Evolutionary conservation across 768 basidiomycete genomes (phyloP), one percentile per base, ranked within the genome.

Genomic region (Agrocybe chaxingu): DNA sequence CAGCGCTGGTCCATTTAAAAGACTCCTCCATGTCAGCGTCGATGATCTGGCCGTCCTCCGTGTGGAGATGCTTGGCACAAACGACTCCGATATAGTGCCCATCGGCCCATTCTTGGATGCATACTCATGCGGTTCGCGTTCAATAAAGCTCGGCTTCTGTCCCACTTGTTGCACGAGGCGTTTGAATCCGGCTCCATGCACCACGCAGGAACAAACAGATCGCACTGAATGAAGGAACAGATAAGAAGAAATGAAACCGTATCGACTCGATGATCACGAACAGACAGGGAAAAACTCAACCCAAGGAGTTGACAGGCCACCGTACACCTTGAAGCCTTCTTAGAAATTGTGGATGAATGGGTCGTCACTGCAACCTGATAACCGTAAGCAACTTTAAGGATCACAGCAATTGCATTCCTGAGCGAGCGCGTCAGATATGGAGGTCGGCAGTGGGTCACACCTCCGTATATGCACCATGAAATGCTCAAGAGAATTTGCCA

Each of bases 171-270:
- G 45, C 0, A 65, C 70, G 4, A 51, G 24, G n/a, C 60, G 59
- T 53, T 77, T 75, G 63, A 75, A 78, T 1, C 57, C 62, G 35
- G 68, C 70, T 4, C 74, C 70, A 16, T 76, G 74, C 77, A 66
- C 75, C 76, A 76, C 0, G 58, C 57, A 0, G 76, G 76, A 1
- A 77, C 16, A 53, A 63, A 77, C 16, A 53, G 62, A 68, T 34
- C 68, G 60, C 45, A 74, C 74, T 76, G 45, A 18, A 35, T 38
- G 36, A 35, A 16, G 12, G 8, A 24, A 24, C 18, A 16, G 11
- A 37, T 4, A 8, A 47, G 8, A 13, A 45, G 33, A 50, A 18
- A 37, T 31, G 2, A 24, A 24, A 24, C 24, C 24, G 3, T 24
- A 24, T 24, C 24, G 24, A 24, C 5, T 24, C 24, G 45, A 16